A percentile compares a stretch with the other conserved stretches of the same genome.
These are phyloP conservation scores for Hypoxylon sp. DNA, from an alignment of 2,329 filamentous ascomycete genomes.

Conservation along the genomic window DNA sequence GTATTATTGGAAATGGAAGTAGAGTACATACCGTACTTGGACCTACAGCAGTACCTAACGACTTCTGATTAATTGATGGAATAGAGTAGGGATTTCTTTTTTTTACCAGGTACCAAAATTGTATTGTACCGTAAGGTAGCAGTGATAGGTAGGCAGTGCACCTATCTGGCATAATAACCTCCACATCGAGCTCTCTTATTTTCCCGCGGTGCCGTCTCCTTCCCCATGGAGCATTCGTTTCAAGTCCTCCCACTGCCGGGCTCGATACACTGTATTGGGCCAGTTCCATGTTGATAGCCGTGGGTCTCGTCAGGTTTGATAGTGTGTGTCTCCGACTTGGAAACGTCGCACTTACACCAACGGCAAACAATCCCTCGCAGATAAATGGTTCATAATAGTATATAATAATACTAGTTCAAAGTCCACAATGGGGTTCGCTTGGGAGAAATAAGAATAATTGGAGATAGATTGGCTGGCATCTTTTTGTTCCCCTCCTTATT, in stretches of 20 bases:
- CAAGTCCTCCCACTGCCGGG: conserved; percentile 32
- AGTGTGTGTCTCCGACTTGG: conserved; percentile 13
- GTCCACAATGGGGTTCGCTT: conserved; percentile 19
- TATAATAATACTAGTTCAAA: too few relatives aligned
- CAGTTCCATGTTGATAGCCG: conserved; percentile 28
- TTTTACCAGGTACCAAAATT: too few relatives aligned
- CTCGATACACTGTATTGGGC: conserved; percentile 24
- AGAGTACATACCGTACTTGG: not conserved
- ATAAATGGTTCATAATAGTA: conserved; percentile 17
- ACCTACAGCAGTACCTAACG: too few relatives aligned
- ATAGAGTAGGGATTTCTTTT: not conserved
- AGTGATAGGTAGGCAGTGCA: too few relatives aligned
- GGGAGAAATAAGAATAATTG: conserved; percentile 17
- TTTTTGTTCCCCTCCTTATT: conserved; percentile 19
- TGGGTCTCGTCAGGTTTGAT: conserved; percentile 17
- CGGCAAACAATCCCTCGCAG: conserved; percentile 13
- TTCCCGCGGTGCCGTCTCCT: conserved; percentile 31
- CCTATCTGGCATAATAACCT: conserved; percentile 33
- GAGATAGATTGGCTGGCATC: conserved; percentile 22
- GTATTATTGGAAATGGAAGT: not conserved
- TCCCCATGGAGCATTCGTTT: conserved; percentile 37
- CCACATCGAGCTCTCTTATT: conserved; percentile 26
- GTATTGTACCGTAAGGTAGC: conserved; percentile 20
- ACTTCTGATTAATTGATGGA: too few relatives aligned
- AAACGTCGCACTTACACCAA: conserved; percentile 23